These are phyloP conservation scores for Mycogone perniciosa DNA, from an alignment of 2,329 filamentous ascomycete species.

Conservation along the genomic window DNA sequence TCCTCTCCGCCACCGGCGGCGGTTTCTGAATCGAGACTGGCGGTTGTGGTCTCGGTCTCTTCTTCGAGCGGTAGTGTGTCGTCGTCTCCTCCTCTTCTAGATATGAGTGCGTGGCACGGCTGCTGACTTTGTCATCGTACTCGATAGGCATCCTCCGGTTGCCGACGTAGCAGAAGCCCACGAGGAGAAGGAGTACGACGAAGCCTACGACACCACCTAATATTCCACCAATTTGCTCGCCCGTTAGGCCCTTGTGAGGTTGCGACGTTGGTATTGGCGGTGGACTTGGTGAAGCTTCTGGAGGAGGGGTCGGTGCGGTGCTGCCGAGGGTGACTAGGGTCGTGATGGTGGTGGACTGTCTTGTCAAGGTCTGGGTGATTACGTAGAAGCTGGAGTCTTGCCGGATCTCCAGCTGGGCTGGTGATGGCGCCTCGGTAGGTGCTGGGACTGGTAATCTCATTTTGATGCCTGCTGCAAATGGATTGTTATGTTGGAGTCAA, in stretches of 20 bases:
- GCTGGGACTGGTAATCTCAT: slow-evolving; percentile 5
- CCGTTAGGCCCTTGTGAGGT: slow-evolving; percentile 22
- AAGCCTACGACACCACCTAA: slow-evolving; percentile 33
- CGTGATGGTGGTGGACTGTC: slow-evolving; percentile 30
- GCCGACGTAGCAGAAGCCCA: slow-evolving; percentile 25
- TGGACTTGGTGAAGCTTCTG: slow-evolving; percentile 13
- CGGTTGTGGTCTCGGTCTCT: neutral
- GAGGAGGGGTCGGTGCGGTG: slow-evolving; percentile 8
- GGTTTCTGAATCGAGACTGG: slow-evolving; percentile 9
- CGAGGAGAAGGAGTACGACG: slow-evolving; percentile 29
- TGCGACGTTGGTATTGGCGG: slow-evolving; percentile 4
- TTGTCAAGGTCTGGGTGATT: slow-evolving; percentile 32
- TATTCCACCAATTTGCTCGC: slow-evolving; percentile 36
- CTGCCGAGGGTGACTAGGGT: slow-evolving; percentile 27
- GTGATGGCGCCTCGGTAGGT: slow-evolving; percentile 9
- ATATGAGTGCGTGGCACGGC: slow-evolving; percentile 3
- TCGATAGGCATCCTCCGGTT: neutral
- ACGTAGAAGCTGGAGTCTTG: slow-evolving; percentile 21
- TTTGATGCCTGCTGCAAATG: neutral
- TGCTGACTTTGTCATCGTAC: slow-evolving; percentile 4
- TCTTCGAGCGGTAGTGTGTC: neutral
- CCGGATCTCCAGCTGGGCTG: slow-evolving; percentile 17
- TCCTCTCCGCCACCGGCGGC: slow-evolving; percentile 19
- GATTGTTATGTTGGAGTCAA: neutral
- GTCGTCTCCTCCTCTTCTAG: slow-evolving; percentile 1